Evolutionary conservation across 192 early-diverging fungal species (phyloP), one percentile per base, ranked within the genome.

Genomic region (Backusella morwellensis): DNA sequence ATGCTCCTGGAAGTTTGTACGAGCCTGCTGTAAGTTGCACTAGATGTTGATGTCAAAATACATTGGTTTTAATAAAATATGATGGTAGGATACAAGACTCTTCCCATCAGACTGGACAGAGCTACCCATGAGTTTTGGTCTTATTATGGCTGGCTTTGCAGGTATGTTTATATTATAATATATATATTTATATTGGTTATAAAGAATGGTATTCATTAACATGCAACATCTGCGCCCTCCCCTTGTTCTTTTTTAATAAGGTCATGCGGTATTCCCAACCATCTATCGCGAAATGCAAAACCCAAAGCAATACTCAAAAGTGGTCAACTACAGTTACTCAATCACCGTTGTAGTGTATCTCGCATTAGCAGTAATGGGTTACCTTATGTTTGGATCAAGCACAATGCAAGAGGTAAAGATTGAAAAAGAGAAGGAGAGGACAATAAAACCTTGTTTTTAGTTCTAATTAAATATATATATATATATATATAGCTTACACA

Each of bases 241-340:
- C 21, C 12, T 9, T 54, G n/a, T 7, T 56, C 8, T 56, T 56
- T 56, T 9, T 56, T 63, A 63, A 63, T 29, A 23, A 63, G 89
- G 90, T 32, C 91, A 93, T 76, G 88, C 90, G 8, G 88, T 94
- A 6, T 90, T 92, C 47, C 93, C 93, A n/a, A 81, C 84, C 4
- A 84, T 94, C 14, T 90, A 92, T 76, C 78, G 87, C 15, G 93
- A 94, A 75, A 91, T 94, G 89, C 80, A 84, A n/a, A 77, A 78
- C 15, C 88, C 88, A 15, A 78, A 81, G 15, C n/a, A 77, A 29
- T 93, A 84, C 77, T 78, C 77, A 6, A 67, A 52, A 12, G 81
- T 86, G 70, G 82, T 94, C 0, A 91, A 93, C 68, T 75, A 75
- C 0, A 89, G 88, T 19, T 94, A 91, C 77, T 35, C 79, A 2